Evolutionary conservation across 495 filamentous ascomycete genomes (phyloP).

Genomic region (Collariella sp.): DNA sequence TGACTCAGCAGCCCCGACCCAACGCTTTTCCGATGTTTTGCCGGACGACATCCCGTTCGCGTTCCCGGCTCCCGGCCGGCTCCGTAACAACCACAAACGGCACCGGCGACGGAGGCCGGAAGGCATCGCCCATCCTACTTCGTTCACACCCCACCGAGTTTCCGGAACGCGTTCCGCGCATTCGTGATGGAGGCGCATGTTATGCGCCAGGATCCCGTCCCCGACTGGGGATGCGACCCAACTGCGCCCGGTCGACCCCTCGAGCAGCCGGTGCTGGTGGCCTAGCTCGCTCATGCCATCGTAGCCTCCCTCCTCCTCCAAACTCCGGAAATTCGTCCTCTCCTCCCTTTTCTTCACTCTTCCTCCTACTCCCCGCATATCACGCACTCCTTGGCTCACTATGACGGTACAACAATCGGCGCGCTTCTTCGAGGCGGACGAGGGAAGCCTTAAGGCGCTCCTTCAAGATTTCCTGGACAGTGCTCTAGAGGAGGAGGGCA

Average conservation of each 20-base stretch:
- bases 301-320: too few relatives aligned
- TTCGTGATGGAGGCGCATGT: background rate
- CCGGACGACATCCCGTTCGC: background rate
- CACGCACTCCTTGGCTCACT: background rate
- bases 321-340: too few relatives aligned
- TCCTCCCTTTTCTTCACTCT: background rate
- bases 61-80: background rate
- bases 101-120: constrained; percentile 2
- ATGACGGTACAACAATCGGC: background rate
- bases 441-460: background rate
- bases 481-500: background rate
- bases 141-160: background rate
- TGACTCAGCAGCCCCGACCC: background rate
- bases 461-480: background rate
- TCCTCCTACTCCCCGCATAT: background rate
- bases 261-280: background rate
- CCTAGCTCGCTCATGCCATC: background rate
- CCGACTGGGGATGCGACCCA: background rate
- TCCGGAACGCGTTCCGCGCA: background rate
- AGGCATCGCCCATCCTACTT: too few relatives aligned
- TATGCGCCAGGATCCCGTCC: constrained; percentile 2
- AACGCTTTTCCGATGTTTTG: background rate
- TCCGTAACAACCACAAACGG: background rate
- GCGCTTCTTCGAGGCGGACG: background rate
- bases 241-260: background rate